Base-by-base conservation (phyloP, 2,329 filamentous ascomycete genomes). In the Aspergillus sp. region DNA sequence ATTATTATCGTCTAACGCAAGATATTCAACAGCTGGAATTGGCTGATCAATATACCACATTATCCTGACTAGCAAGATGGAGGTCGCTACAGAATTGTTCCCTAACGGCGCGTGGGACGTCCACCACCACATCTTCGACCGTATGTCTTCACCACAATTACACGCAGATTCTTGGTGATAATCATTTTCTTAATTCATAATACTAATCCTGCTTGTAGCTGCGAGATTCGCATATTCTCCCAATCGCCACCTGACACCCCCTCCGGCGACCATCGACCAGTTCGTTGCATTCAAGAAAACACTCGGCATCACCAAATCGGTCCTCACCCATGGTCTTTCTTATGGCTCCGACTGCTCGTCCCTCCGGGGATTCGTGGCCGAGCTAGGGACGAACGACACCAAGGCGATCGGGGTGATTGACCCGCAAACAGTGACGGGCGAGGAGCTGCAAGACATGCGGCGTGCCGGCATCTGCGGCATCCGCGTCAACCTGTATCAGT, bases 261-360 rank as follows among this genome's bases (percentile, higher is more conserved):
- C 68, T 3, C 60, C 67, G 0, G 69, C 69, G 11, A 65, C 65
- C 17, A 63, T 70, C 24, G 48, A 58, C 9, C 57, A 68, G 47
- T 71, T 63, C 48, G 55, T 62, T 15, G 56, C 59, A 4, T 71
- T 70, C 58, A 68, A 68, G 39, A 48, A 56, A 5, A 56, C 56
- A 2, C 20, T 67, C 2, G 69, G 69, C 0, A 67, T 75, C 20
- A 73, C 70, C 1, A 65, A 74, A 41, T 75, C 73, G 0, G 71
- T 75, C 5, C 61, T 76, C 0, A 70, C 71, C 0, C 74, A 76
- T 54, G 74, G 72, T 1, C 53, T 76, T 0, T 76, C 73, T 0
- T 75, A 75, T 17, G 73, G 74, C 5, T 64, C 71, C 26, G 73
- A 76, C 50, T 70, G 68, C 53, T 64, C 66, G 2, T 76, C 72